Evolutionary conservation across 768 basidiomycete genomes (phyloP), one percentile per base, ranked within the genome.

Genomic region (Gloeostereum incarnatum): DNA sequence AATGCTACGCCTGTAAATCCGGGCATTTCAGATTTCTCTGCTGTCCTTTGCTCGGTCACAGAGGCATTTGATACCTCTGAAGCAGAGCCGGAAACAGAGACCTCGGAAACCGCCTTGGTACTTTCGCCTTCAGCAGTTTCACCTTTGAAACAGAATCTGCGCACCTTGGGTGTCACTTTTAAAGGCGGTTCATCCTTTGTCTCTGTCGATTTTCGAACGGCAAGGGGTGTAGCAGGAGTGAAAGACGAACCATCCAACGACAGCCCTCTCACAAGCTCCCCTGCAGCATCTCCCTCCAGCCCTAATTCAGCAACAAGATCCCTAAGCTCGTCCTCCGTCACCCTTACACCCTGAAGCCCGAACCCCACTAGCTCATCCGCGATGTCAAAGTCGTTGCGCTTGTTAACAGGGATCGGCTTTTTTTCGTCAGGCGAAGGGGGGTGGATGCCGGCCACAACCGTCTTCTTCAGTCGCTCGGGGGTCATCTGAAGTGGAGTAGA

Each of bases 401-500:
- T 81, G 57, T 80, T 80, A 32, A 69, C 67, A 3, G 78, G 72
- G 14, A 62, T 47, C 35, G 46, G 34, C 38, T 60, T 66, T 13
- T 57, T 57, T 42, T 63, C 71, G 32, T 67, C 53, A 9, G 71
- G 72, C n/a, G 68, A 69, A 0, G 61, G 54, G 29, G 62, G 55
- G 29, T 48, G 46, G 14, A 40, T 41, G n/a, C 53, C 49, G 35
- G 74, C 68, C 27, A 76, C 65, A 33, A 75, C 63, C 49, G 74
- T 71, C 39, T 65, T 69, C 49, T 64, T 76, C 48, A 89, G 66
- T 34, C 68, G 80, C 27, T 81, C 74, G n/a, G 83, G 81, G 5
- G 80, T 82, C 81, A 89, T 89, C 52, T 89, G 75, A 6, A 77
- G 60, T 7, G 87, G 84, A 6, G 76, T 65, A 20, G 72, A 63